Evolutionary conservation across 129 eudicot species (phyloP), one percentile per base, ranked within the genome.

Genomic region (Dittrichia graveolens): DNA sequence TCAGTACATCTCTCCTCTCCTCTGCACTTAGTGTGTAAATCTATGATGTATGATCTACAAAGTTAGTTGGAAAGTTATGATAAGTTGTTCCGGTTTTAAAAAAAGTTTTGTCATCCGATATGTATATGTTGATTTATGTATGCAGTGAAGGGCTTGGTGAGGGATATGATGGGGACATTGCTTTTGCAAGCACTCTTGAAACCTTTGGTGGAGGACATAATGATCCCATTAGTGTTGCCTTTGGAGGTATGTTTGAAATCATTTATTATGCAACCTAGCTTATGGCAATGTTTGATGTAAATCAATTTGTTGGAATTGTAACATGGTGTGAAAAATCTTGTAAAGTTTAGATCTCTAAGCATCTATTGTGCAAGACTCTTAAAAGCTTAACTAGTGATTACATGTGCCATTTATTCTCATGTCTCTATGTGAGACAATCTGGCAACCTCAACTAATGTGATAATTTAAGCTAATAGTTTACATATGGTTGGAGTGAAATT

Each of bases 81-180:
- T 39, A 55, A 69, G 15, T 15, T 43, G 64, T 15, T 62, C n/a
- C 34, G 10, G 34, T 35, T 71, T 70, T 7, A 12, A 6, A 48
- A 49, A 9, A 34, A 3, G 61, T 40, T 13, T 40, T 61, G 19
- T 19, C 59, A 19, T 67, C 49, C 62, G 6, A 12, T 42, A 41
- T 59, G 9, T 67, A 42, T 73, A 18, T 65, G 8, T 57, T 71
- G 16, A 73, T 24, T 24, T 77, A 68, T 73, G 14, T 46, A 38
- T 81, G 72, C 96, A 94, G 99, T 55, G 99, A 94, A 90, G 99
- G 99, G 77, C 99, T 94, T 55, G 99, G 99, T 24, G 99, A 94
- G 83, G 99, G 89, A 77, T 94, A 94, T 69, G 99, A 94, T 67
- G 97, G 96, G 49, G 99, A 94, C 78, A 94, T 94, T 78, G 99